Percentiles rank a stretch among this genome's conserved stretches.
Evolutionary conservation across 352 stramenopile species (phyloP).

Genomic region (Phytophthora hybrid): DNA sequence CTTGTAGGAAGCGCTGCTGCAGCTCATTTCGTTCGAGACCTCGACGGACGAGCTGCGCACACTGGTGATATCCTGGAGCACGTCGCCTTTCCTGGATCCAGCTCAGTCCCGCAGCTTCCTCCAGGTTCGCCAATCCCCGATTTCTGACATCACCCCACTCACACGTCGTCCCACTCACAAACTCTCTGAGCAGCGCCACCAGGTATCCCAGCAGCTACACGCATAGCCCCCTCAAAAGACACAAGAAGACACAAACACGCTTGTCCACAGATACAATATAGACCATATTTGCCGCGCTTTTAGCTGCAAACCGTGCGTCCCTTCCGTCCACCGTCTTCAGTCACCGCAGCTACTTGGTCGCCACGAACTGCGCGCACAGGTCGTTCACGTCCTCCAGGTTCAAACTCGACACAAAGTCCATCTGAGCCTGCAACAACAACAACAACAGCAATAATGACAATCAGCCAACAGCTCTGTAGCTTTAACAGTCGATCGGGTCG

Average conservation of each 20-base stretch:
- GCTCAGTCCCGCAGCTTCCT: slow-evolving; percentile 54
- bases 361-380: slow-evolving; percentile 73
- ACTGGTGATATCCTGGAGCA: slow-evolving; percentile 84
- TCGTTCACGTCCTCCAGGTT: slow-evolving; percentile 79
- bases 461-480: background rate
- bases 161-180: background rate
- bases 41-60: slow-evolving; percentile 78
- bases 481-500: background rate
- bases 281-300: slow-evolving; percentile 19
- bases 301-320: background rate
- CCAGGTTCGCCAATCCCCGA: slow-evolving; percentile 46
- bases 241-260: background rate
- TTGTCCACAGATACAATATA: slow-evolving; percentile 19
- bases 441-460: slow-evolving; percentile 8
- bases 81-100: slow-evolving; percentile 78
- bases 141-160: background rate
- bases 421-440: slow-evolving; percentile 43
- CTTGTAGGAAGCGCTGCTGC: slow-evolving; percentile 66
- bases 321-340: background rate
- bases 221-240: slow-evolving; percentile 8
- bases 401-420: slow-evolving; percentile 64
- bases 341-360: slow-evolving; percentile 26
- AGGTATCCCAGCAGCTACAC: slow-evolving; percentile 41
- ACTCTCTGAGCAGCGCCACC: slow-evolving; percentile 39
- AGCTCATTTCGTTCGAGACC: slow-evolving; percentile 74